These are phyloP conservation scores for Xerocomellus chrysenteron DNA, from an alignment of 768 basidiomycete species.

Conservation along the genomic window DNA sequence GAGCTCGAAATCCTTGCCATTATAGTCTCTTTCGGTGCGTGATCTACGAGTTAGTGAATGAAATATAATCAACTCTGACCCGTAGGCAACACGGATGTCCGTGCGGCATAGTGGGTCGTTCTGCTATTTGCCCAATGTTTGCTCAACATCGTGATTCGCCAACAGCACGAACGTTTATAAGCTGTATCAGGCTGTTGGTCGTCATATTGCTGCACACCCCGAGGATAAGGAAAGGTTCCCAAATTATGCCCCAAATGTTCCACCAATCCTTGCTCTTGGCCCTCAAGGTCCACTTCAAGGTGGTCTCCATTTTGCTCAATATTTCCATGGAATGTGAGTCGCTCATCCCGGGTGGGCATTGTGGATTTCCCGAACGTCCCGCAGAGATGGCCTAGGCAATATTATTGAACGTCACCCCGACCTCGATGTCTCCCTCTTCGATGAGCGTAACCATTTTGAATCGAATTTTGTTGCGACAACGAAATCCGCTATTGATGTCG, in stretches of 20 bases:
- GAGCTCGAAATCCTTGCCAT: constrained; percentile 80
- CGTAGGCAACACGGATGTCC: constrained; percentile 69
- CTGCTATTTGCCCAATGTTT: background rate
- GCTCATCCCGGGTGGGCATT: background rate
- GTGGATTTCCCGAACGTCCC: background rate
- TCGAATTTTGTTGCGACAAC: constrained; percentile 48
- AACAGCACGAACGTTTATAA: constrained; percentile 72
- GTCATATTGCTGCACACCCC: constrained; percentile 56
- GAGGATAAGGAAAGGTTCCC: constrained; percentile 56
- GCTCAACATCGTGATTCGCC: background rate
- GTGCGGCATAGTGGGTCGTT: constrained; percentile 53
- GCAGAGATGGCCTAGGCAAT: constrained; percentile 67
- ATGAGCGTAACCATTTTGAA: constrained; percentile 24
- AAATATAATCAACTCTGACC: background rate
- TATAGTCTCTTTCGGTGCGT: constrained; percentile 71
- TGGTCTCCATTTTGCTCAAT: constrained; percentile 69
- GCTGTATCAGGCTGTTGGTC: constrained; percentile 64
- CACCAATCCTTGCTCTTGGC: constrained; percentile 66
- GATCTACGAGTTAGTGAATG: background rate
- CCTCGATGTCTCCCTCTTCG: constrained; percentile 36
- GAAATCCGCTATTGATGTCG: constrained; percentile 51
- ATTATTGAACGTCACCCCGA: constrained; percentile 68
- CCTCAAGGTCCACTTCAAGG: constrained; percentile 67
- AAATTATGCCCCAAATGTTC: constrained; percentile 50
- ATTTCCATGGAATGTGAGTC: constrained; percentile 77